Evolutionary conservation across 1,139 yeast species (phyloP), one percentile per base, ranked within the genome.

Genomic region (Meyerozyma sp.): DNA sequence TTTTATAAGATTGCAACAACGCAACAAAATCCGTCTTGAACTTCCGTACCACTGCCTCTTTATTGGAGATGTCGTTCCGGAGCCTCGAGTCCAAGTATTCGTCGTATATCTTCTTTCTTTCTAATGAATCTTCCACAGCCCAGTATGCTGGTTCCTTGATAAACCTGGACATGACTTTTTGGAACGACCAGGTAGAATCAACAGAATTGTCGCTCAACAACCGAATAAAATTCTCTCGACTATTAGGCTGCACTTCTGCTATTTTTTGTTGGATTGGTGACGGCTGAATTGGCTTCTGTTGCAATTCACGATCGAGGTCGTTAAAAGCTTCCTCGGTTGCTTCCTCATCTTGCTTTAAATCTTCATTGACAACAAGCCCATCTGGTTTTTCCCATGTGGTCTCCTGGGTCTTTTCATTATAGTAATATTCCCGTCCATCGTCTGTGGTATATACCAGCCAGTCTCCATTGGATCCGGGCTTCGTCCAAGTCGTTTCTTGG

Each of bases 351-450:
- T 47, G 49, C 16, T 30, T 13, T 13, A n/a, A 4, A 30, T 13
- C 16, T 30, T 13, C 20, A 11, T 30, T 13, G 34, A n/a, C 16
- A 30, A n/a, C 29, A 4, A 66, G 59, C 20, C 66, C 83, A 0
- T 58, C 68, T 0, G 97, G 97, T 20, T 77, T 61, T 23, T 82
- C 88, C 97, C 97, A 91, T 0, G 85, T 82, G 10, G 95, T 83
- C 54, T 82, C 82, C 4, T 80, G 77, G 0, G 91, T 79, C 16
- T 63, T 62, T 18, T 70, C 68, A 57, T 87, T 85, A 61, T 84
- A 84, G 67, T 88, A 91, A 61, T 90, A 91, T 29, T 68, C 68
- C 45, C 68, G 68, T 1, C 93, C 94, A 16, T 83, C 93, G 30
- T 84, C 88, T 0, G 93, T 80, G 1, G 68, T 63, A 42, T 73